These are phyloP conservation scores for Coemansia sp. DNA, from an alignment of 192 early-diverging fungal genomes.

Conservation along the genomic window DNA sequence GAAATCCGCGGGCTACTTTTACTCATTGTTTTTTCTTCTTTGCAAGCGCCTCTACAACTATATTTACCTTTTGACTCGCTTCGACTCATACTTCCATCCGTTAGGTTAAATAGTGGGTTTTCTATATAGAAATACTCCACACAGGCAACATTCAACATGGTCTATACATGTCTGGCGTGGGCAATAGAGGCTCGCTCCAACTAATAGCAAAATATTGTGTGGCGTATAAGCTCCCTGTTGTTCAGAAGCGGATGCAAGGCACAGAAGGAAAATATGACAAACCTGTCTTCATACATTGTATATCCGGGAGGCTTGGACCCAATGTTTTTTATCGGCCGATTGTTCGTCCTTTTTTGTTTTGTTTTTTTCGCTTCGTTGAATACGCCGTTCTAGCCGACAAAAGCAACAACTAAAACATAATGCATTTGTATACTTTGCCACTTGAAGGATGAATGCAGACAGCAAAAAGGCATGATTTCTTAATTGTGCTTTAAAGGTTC, in stretches of 20 bases:
- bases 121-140: background rate
- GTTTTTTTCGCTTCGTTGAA: background rate
- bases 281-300: background rate
- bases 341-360: conserved; percentile 2
- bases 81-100: background rate
- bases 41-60: background rate
- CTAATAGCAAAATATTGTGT: background rate
- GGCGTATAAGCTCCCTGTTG: background rate
- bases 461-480: conserved; percentile 3
- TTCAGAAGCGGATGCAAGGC: background rate
- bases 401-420: background rate
- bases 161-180: background rate
- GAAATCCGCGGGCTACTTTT: conserved; percentile 3
- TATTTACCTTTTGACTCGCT: background rate
- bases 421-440: conserved; percentile 3
- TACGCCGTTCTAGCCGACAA: background rate
- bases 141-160: background rate
- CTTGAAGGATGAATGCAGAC: conserved; percentile 2
- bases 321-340: background rate
- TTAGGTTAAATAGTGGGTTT: background rate
- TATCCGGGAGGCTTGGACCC: background rate
- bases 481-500: background rate
- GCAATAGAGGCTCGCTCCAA: background rate
- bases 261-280: background rate
- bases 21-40: conserved; percentile 1